phyloP scores from a whole-genome alignment of 805 yeast species.

The Zygoascus flipseniorum region DNA sequence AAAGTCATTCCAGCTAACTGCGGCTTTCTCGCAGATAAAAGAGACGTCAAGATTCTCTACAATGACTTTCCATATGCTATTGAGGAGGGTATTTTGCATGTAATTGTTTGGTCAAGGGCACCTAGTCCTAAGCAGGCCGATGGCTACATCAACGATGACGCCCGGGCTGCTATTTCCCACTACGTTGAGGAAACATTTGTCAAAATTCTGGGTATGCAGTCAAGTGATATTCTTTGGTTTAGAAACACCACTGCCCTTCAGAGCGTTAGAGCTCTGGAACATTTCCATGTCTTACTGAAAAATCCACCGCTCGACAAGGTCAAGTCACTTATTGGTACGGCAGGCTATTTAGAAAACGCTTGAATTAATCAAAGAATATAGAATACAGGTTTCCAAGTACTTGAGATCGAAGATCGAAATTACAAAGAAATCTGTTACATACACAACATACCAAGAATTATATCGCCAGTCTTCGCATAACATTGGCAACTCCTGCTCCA shows the following conservation, averaged over 20 bases:
- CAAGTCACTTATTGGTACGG: conserved; percentile 10
- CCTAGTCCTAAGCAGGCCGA: conserved; percentile 33
- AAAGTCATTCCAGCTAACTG: conserved; percentile 9
- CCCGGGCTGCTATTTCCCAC: conserved; percentile 30
- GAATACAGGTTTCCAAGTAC: neutral
- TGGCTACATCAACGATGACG: conserved; percentile 36
- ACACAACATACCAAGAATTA: neutral
- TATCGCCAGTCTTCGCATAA: neutral
- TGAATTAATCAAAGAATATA: neutral
- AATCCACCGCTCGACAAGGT: conserved; percentile 18
- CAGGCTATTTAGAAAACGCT: conserved; percentile 5
- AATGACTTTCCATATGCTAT: conserved; percentile 53
- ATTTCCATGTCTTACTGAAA: conserved; percentile 43
- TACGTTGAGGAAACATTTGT: conserved; percentile 37
- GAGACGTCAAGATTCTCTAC: conserved; percentile 38
- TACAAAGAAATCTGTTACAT: no score
- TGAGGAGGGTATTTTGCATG: conserved; percentile 38
- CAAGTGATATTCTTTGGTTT: conserved; percentile 43
- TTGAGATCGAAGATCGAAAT: no score
- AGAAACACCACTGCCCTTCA: conserved; percentile 50
- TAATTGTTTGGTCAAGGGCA: conserved; percentile 50
- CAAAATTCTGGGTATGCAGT: conserved; percentile 29
- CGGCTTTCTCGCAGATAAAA: conserved; percentile 7
- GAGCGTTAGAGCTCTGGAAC: conserved; percentile 47
- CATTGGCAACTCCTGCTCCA: neutral